Conservation (phyloP, 2,329 filamentous ascomycete genomes). For the Blastomyces parvus region DNA sequence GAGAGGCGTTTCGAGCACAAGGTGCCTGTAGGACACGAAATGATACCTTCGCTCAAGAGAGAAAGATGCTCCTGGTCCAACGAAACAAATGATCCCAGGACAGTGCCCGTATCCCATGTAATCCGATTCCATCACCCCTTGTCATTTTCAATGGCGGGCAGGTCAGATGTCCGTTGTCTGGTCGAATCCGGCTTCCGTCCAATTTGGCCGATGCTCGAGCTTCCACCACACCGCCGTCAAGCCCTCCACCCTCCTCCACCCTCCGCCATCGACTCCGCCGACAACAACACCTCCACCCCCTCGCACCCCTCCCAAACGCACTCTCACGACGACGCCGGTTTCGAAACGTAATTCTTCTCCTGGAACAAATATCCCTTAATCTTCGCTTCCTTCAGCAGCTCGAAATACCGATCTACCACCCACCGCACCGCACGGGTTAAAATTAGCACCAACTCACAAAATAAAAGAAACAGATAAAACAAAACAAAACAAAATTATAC, state of each 20-base stretch:
- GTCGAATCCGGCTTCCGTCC: not conserved
- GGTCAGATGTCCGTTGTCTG: not conserved
- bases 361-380: conserved; percentile 55
- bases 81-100: not conserved
- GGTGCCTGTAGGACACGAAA: not conserved
- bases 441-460: not conserved
- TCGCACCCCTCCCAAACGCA: no score
- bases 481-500: not conserved
- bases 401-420: conserved; percentile 51
- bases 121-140: not conserved
- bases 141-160: not conserved
- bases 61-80: not conserved
- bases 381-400: conserved; percentile 53
- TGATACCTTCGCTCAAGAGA: not conserved
- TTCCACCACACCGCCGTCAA: not conserved
- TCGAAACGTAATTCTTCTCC: conserved; percentile 52
- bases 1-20: not conserved
- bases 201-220: not conserved
- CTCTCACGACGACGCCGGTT: conserved; percentile 17
- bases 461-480: not conserved
- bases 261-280: not conserved
- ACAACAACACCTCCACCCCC: no score
- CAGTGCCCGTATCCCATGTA: not conserved
- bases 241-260: not conserved
- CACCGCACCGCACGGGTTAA: no score